A percentile compares a stretch with the other conserved stretches of the same genome.
phyloP scores from a whole-genome alignment of 176 grass and related monocot genomes.

The Guadua angustifolia region DNA sequence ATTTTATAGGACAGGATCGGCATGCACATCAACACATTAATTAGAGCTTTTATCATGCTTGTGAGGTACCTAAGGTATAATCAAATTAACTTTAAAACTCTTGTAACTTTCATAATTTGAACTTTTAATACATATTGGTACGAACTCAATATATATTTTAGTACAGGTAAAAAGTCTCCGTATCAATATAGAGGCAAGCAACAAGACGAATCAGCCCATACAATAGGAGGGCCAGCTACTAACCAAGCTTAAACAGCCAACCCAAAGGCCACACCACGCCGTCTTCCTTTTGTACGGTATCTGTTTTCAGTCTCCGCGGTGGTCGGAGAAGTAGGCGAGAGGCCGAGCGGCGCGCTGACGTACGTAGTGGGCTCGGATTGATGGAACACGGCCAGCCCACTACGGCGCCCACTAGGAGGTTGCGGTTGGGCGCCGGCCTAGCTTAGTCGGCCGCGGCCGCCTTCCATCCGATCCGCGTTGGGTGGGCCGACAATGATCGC shows the following conservation, averaged over 20 bases:
- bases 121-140: too few species aligned
- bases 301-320: neutral
- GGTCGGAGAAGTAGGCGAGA: conserved; percentile 83
- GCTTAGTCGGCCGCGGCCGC: conserved; percentile 66
- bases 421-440: conserved; percentile 68
- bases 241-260: neutral
- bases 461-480: conserved; percentile 68
- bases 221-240: neutral
- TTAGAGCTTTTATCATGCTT: too few species aligned
- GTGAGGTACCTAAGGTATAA: too few species aligned
- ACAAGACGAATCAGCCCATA: neutral
- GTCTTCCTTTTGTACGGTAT: neutral
- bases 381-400: conserved; percentile 88
- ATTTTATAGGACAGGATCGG: too few species aligned
- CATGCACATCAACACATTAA: too few species aligned
- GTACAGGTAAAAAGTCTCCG: too few species aligned
- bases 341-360: conserved; percentile 75
- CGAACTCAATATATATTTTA: too few species aligned
- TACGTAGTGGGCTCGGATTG: conserved; percentile 93
- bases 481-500: conserved; percentile 65
- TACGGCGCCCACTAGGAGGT: conserved; percentile 72
- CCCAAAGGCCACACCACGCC: neutral
- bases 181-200: neutral
- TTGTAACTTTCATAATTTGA: too few species aligned
- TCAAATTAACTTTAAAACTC: too few species aligned